Evolutionary conservation across 345 rosid species (phyloP), one percentile per base, ranked within the genome.

Genomic region (Pelargonium nanum): DNA sequence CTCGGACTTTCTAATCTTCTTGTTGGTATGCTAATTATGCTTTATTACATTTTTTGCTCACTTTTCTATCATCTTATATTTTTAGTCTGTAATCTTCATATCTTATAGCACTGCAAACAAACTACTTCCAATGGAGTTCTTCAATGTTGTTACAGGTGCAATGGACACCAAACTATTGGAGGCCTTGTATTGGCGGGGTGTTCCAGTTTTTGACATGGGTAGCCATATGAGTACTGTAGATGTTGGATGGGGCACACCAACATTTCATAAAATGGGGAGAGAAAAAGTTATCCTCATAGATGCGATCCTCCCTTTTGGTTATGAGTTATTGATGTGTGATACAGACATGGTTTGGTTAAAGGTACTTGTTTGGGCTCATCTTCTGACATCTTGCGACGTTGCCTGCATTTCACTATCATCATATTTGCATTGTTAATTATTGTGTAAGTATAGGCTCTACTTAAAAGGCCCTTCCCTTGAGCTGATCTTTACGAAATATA

Each of bases 261-360:
- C 92, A 26, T 93, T 93, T 69, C 99, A 93, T 71, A 93, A 90
- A 75, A 90, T 93, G 99, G 99, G 97, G 59, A 85, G 99, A 83
- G 97, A 93, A 70, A 93, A 93, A 79, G 97, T 88, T 30, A 65
- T 90, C 69, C 82, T 93, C 61, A 87, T 93, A 23, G 89, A 93
- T 65, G 71, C 84, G n/a, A 75, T 93, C 61, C 88, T 93, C 22
- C 95, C 97, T 57, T 87, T 68, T 68, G 99, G 99, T 56, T 79
- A 59, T 63, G 99, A 93, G 74, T 74, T 93, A 59, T 66, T 93
- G 69, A 93, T 90, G 99, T 93, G 99, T 32, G 99, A 93, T 66
- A 87, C 99, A 22, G 99, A 93, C 75, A 87, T 87, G 97, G 99
- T 85, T 63, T 93, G 99, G 99, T 72, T 93, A 65, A 93, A 93